Conservation (phyloP, 768 basidiomycete genomes). For the Hericium erinaceus region DNA sequence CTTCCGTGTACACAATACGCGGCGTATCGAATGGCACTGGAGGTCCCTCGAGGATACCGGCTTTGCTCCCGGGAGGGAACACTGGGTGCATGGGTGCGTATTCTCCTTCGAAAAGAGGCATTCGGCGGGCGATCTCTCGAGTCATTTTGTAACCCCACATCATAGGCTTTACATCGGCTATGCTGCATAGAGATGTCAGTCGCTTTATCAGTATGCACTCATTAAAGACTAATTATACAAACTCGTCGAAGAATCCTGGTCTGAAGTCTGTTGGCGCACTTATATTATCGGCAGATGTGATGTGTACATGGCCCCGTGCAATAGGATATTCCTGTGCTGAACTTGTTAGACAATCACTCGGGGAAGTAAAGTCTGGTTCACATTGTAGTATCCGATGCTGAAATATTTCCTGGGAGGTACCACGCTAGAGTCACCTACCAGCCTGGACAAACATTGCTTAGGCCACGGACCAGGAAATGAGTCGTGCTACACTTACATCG, state of each 20-base stretch:
- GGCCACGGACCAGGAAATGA: not conserved
- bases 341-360: too few species aligned
- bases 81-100: constrained; percentile 18
- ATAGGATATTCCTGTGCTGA: constrained; percentile 10
- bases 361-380: not conserved
- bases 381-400: constrained; percentile 7
- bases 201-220: not conserved
- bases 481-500: constrained; percentile 27
- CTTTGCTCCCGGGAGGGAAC: constrained; percentile 23
- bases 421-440: constrained; percentile 10
- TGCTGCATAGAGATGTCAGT: constrained; percentile 7
- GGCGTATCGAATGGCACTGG: constrained; percentile 19
- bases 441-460: not conserved
- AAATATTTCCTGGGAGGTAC: constrained; percentile 10
- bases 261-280: constrained; percentile 14
- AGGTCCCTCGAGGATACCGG: constrained; percentile 6
- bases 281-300: constrained; percentile 10
- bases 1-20: constrained; percentile 21
- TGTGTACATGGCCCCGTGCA: constrained; percentile 14
- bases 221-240: not conserved
- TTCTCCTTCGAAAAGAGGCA: constrained; percentile 33
- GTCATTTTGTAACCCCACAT: constrained; percentile 45
- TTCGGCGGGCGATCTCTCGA: constrained; percentile 47
- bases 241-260: constrained; percentile 1
- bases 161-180: constrained; percentile 30